These are phyloP conservation scores for Volvox africanus DNA, from an alignment of 139 green algal species.

Conservation along the genomic window DNA sequence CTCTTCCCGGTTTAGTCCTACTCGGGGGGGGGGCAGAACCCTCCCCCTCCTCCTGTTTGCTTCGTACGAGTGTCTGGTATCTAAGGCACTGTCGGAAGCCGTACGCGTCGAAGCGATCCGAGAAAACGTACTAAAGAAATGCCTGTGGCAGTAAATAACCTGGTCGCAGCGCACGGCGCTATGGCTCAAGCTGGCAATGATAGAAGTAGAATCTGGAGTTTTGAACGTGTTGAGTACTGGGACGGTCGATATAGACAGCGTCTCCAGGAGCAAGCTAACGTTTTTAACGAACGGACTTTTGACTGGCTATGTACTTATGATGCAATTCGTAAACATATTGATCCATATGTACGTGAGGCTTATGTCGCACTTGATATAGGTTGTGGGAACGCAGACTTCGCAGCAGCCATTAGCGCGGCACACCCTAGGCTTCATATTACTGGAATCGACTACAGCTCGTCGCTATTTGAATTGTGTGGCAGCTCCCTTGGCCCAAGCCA, in stretches of 20 bases:
- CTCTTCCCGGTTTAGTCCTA: too few relatives aligned
- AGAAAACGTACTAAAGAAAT: too few relatives aligned
- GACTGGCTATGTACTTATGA: slow-evolving; percentile 31
- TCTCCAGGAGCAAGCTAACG: not conserved
- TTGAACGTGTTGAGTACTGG: not conserved
- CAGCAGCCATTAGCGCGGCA: not conserved
- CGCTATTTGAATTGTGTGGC: not conserved
- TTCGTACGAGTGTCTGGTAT: not conserved
- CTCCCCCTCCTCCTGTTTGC: too few relatives aligned
- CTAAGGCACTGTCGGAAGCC: not conserved
- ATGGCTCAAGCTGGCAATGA: not conserved
- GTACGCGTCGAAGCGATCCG: not conserved
- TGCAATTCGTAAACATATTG: not conserved
- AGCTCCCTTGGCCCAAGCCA: not conserved
- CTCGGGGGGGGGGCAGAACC: too few relatives aligned
- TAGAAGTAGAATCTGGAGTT: slow-evolving; percentile 24
- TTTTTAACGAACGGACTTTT: not conserved
- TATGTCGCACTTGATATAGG: slow-evolving; percentile 3
- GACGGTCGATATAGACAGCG: not conserved
- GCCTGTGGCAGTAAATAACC: not conserved
- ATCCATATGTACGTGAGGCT: not conserved
- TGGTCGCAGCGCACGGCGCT: not conserved
- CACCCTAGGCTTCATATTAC: not conserved
- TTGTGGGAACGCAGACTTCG: slow-evolving; percentile 11
- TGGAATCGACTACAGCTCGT: not conserved